Evolutionary conservation across 2,329 filamentous ascomycete species (phyloP).

Genomic region (Colletotrichum musicola): DNA sequence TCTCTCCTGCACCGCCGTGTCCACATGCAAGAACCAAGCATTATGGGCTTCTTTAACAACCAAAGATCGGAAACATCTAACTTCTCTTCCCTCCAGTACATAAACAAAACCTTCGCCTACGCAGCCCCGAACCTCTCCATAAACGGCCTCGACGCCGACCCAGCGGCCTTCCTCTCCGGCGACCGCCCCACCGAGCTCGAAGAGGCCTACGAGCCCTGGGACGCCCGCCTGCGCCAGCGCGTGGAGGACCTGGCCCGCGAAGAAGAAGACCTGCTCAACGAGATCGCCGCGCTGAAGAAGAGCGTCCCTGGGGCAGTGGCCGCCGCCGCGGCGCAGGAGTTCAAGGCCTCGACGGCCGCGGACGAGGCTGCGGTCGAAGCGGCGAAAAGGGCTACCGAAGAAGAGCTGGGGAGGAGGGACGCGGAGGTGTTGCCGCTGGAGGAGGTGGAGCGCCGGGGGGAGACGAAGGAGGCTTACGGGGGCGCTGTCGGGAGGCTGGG

Average conservation of each 20-base stretch:
- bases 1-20: background rate
- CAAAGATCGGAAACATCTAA: no score
- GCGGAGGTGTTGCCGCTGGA: slow-evolving; percentile 46
- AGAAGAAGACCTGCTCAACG: slow-evolving; percentile 73
- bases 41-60: background rate
- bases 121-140: slow-evolving; percentile 72
- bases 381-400: slow-evolving; percentile 37
- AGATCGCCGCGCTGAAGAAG: slow-evolving; percentile 72
- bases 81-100: slow-evolving; percentile 61
- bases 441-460: slow-evolving; percentile 58
- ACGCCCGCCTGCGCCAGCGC: slow-evolving; percentile 68
- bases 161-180: slow-evolving; percentile 53
- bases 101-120: slow-evolving; percentile 69
- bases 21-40: background rate
- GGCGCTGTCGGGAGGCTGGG: slow-evolving; percentile 64
- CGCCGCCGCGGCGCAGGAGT: slow-evolving; percentile 56
- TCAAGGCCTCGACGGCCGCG: slow-evolving; percentile 55
- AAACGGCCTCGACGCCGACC: slow-evolving; percentile 68
- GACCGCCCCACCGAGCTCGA: slow-evolving; percentile 46
- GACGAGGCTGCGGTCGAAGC: slow-evolving; percentile 58
- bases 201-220: slow-evolving; percentile 70
- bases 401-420: slow-evolving; percentile 41
- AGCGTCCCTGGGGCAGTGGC: slow-evolving; percentile 62
- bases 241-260: slow-evolving; percentile 72
- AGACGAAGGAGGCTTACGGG: slow-evolving; percentile 60